These are phyloP conservation scores for Colletotrichum sp. DNA, from an alignment of 2,329 filamentous ascomycete species.

Conservation along the genomic window DNA sequence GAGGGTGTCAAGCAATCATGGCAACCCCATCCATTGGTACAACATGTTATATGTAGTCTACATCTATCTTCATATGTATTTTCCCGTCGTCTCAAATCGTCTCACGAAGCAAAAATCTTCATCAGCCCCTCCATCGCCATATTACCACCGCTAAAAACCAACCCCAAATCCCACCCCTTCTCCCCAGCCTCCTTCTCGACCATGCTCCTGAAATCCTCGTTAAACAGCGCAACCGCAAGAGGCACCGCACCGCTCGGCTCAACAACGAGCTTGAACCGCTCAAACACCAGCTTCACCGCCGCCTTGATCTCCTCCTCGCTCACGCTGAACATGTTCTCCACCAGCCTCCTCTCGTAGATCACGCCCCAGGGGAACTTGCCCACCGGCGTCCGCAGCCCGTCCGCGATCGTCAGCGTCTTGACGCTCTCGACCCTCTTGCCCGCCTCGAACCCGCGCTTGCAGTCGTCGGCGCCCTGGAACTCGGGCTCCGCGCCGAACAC, in stretches of 20 bases:
- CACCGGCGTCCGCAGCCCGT: slow-evolving; percentile 85
- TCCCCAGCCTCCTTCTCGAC: slow-evolving; percentile 74
- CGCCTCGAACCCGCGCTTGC: slow-evolving; percentile 68
- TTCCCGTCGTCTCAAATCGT: not conserved
- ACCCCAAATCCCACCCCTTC: slow-evolving; percentile 73
- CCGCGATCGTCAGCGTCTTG: slow-evolving; percentile 81
- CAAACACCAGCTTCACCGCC: slow-evolving; percentile 79
- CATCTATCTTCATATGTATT: not conserved
- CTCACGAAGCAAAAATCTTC: slow-evolving; percentile 47
- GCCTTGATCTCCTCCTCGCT: slow-evolving; percentile 81
- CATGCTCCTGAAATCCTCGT: slow-evolving; percentile 79
- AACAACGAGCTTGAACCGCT: slow-evolving; percentile 88
- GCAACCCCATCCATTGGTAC: too few relatives aligned
- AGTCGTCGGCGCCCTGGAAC: slow-evolving; percentile 86
- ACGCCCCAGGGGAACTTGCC: slow-evolving; percentile 78
- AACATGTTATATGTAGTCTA: not conserved
- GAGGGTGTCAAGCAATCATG: not conserved
- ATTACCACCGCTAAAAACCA: slow-evolving; percentile 68
- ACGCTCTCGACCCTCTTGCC: slow-evolving; percentile 72
- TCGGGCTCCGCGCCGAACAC: slow-evolving; percentile 90
- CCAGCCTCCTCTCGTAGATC: slow-evolving; percentile 74
- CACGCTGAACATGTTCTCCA: slow-evolving; percentile 74
- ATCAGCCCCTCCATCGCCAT: slow-evolving; percentile 59
- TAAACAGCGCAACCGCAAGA: slow-evolving; percentile 80
- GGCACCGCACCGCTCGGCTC: slow-evolving; percentile 89